These are phyloP conservation scores for Oenanthe sinensis DNA, from an alignment of 129 eudicot species.

Conservation along the genomic window DNA sequence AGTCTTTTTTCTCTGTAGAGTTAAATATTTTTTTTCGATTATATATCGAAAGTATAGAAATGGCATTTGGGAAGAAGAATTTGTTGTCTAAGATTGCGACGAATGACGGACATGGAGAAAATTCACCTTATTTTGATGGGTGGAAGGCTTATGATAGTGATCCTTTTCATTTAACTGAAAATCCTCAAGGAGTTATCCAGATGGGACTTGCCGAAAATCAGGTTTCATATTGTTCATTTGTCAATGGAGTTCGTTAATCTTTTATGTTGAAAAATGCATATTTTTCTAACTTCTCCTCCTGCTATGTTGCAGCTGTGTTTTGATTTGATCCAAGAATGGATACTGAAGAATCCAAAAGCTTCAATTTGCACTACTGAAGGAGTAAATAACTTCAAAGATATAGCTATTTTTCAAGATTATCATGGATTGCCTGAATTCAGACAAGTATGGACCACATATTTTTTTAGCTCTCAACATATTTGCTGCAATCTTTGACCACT, in stretches of 20 bases:
- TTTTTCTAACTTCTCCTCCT: not conserved
- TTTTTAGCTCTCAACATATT: not conserved
- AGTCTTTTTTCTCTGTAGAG: not conserved
- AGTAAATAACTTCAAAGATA: conserved; percentile 24
- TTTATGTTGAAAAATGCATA: not conserved
- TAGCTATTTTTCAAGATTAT: conserved; percentile 50
- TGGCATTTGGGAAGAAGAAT: conserved; percentile 11
- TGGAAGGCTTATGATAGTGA: conserved; percentile 56
- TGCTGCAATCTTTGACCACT: not conserved
- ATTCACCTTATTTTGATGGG: conserved; percentile 65
- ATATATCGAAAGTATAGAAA: not conserved
- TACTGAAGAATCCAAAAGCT: conserved; percentile 26
- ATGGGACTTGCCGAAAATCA: conserved; percentile 61
- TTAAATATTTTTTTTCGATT: not conserved
- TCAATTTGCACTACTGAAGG: conserved; percentile 40
- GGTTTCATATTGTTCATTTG: conserved; percentile 3
- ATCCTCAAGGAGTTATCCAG: conserved; percentile 52
- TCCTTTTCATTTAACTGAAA: conserved; percentile 36
- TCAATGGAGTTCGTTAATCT: not conserved
- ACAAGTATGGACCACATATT: conserved; percentile 9
- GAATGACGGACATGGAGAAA: conserved; percentile 55
- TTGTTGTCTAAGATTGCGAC: conserved; percentile 45
- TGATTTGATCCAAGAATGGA: conserved; percentile 45
- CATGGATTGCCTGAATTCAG: conserved; percentile 51
- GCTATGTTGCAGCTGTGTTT: conserved; percentile 29